Conservation (phyloP, 2,329 filamentous ascomycete species). For the Penicillium capsulatum region DNA sequence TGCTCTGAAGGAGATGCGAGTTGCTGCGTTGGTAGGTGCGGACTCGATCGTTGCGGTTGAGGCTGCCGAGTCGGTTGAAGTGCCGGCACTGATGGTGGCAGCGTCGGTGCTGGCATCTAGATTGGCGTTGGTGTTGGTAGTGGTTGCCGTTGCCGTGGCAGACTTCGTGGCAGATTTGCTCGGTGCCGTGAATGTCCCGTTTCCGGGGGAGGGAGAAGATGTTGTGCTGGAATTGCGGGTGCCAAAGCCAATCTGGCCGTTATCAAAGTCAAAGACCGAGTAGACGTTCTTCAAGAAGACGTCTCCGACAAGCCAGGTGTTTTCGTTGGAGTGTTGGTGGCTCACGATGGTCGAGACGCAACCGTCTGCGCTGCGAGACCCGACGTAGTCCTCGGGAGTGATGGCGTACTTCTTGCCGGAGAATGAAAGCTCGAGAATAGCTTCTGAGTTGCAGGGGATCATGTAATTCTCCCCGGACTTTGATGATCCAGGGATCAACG, state of each 20-base stretch:
- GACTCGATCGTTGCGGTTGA: too few species aligned
- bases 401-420: slow-evolving; percentile 64
- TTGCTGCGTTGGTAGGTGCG: too few species aligned
- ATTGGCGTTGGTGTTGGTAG: background rate
- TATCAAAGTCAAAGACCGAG: slow-evolving; percentile 73
- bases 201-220: too few species aligned
- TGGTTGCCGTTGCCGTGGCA: too few species aligned
- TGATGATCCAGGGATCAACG: slow-evolving; percentile 59
- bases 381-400: slow-evolving; percentile 67
- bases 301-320: slow-evolving; percentile 76
- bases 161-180: too few species aligned
- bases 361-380: slow-evolving; percentile 28
- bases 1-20: too few species aligned
- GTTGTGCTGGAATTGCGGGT: too few species aligned
- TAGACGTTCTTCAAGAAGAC: slow-evolving; percentile 90
- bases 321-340: slow-evolving; percentile 58
- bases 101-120: too few species aligned
- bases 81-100: too few species aligned
- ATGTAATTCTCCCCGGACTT: slow-evolving; percentile 60
- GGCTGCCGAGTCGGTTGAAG: too few species aligned
- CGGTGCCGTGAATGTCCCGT: too few species aligned
- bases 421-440: slow-evolving; percentile 62
- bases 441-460: slow-evolving; percentile 67
- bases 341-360: slow-evolving; percentile 71
- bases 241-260: slow-evolving; percentile 38